These are phyloP conservation scores for Tolypocladium pustulatum DNA, from an alignment of 2,329 filamentous ascomycete genomes.

Conservation along the genomic window DNA sequence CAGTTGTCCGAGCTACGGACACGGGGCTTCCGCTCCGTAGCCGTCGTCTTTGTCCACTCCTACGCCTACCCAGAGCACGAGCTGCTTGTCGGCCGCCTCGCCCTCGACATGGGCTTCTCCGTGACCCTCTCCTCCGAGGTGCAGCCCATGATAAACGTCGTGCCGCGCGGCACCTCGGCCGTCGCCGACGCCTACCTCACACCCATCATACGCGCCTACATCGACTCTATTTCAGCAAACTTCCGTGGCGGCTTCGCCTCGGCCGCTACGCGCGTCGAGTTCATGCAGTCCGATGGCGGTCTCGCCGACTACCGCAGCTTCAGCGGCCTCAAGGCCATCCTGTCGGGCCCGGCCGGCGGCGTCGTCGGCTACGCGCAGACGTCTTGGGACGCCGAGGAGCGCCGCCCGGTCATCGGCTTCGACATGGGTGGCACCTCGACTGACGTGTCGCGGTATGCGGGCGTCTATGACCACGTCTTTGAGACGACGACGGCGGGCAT, in stretches of 20 bases:
- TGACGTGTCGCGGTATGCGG: conserved; percentile 59
- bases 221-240: conserved; percentile 22
- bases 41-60: conserved; percentile 62
- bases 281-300: conserved; percentile 55
- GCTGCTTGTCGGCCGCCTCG: conserved; percentile 21
- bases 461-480: conserved; percentile 38
- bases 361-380: conserved; percentile 69
- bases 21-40: conserved; percentile 40
- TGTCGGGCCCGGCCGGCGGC: conserved; percentile 67
- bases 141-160: conserved; percentile 32
- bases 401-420: conserved; percentile 64
- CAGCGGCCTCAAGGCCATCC: conserved; percentile 57
- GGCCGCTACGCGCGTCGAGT: conserved; percentile 47
- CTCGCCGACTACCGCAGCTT: conserved; percentile 49
- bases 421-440: conserved; percentile 66
- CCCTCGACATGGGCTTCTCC: conserved; percentile 29
- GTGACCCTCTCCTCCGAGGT: conserved; percentile 25
- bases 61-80: conserved; percentile 53
- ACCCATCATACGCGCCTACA: conserved; percentile 24
- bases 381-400: conserved; percentile 57
- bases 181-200: conserved; percentile 33
- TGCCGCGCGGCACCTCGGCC: conserved; percentile 32
- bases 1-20: conserved; percentile 52
- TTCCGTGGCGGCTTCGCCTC: conserved; percentile 24
- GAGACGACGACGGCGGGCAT: conserved; percentile 72